Evolutionary conservation across 2,329 filamentous ascomycete genomes (phyloP), one percentile per base, ranked within the genome.

Genomic region (Lecanosticta acicola): DNA sequence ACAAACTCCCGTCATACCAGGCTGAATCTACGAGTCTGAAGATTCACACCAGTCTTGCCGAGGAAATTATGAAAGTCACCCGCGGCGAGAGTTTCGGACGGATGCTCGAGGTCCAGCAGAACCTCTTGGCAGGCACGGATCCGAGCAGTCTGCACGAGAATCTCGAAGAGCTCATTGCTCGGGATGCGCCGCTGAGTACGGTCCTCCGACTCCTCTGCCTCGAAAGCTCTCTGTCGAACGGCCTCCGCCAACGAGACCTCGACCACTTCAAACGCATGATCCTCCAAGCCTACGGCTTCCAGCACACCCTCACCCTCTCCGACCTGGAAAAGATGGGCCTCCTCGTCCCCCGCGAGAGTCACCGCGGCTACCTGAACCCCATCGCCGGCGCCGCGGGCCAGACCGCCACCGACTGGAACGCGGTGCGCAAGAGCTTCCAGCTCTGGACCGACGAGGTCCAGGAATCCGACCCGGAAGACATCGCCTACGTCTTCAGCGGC

Each of bases 401-500:
- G 32, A 68, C 71, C 5, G 68, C 74, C n/a, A 67, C 64, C 13
- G 96, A 97, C 65, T 98, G 96, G 69, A 83, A 81, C 3, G 86
- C 87, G 56, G 72, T 97, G 3, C 84, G 94, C 44, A 94, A 93
- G 65, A 83, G 84, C 50, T 78, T 98, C 11, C 81, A 85, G 21
- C 78, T 98, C 13, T 94, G 96, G 63, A 85, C 96, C 45, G 93
- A 98, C 64, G 93, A 97, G 64, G 91, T 98, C 32, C 90, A 94
- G 62, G 93, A 98, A 67, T 83, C 93, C 48, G 85, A 94, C 38
- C 93, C 93, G 2, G 87, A 93, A 59, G 93, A 98, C 59, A 84
- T 97, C 50, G 85, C 90, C n/a, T 98, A 98, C 61, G 90, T 96
- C 9, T 98, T 97, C 69, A 94, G 87, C 54, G 94, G 93, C 42